Conservation (phyloP, 345 rosid species). For the Eucalyptus paniculata region DNA sequence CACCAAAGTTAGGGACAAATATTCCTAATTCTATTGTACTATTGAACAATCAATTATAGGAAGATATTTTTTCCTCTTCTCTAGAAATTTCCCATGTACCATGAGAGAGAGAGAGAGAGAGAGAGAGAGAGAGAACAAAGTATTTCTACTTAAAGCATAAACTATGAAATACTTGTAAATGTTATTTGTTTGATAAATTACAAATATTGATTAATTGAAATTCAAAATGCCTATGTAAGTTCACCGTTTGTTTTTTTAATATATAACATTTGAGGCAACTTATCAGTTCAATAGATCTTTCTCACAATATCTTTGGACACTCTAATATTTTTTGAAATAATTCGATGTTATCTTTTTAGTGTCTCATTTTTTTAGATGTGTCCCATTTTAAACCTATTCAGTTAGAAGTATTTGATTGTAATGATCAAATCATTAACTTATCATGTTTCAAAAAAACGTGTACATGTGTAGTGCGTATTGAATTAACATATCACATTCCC, state of each 20-base stretch:
- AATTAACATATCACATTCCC: not conserved
- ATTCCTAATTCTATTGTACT: not conserved
- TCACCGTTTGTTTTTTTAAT: not conserved
- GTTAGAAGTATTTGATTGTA: not conserved
- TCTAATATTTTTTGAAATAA: not conserved
- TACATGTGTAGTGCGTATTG: not conserved
- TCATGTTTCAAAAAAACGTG: not conserved
- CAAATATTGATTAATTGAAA: not conserved
- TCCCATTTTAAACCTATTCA: not conserved
- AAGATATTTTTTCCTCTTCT: not conserved
- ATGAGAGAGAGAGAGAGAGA: not conserved
- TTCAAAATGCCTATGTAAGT: not conserved
- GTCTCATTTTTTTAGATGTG: not conserved
- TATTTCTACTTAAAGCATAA: not conserved
- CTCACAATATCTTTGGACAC: not conserved
- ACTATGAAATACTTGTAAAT: not conserved
- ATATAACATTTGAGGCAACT: too few relatives aligned
- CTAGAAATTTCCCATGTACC: not conserved
- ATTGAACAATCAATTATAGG: not conserved
- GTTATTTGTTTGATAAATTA: not conserved
- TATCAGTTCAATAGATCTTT: not conserved
- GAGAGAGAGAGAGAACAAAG: not conserved
- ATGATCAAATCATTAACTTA: not conserved
- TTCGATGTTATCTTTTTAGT: not conserved
- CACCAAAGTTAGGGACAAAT: not conserved